Base-by-base conservation (phyloP, 2,329 filamentous ascomycete genomes). In the Aspergillus melleus region DNA sequence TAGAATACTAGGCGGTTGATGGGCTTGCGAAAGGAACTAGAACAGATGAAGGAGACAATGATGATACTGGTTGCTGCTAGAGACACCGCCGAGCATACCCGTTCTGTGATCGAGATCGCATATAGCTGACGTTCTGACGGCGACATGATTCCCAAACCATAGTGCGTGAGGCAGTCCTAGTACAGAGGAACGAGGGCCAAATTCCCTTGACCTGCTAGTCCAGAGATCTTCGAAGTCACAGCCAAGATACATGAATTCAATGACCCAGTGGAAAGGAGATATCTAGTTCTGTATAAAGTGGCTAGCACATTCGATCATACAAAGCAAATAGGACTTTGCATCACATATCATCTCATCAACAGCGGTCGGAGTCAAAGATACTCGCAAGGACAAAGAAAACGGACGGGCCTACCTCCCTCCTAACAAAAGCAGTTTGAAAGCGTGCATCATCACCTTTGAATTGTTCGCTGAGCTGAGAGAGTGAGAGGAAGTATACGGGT, bases 1-100 rank as follows among this genome's bases (percentile, higher is more conserved):
- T 90, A 95, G 74, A 96, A 94, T 10, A 94, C 88, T 0, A 96
- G 82, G 19, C 91, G 84, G 70, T 95, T 95, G 77, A 95, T 92
- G n/a, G 91, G 90, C 70, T 92, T 94, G 69, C 90, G 89, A 72
- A 95, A 95, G 5, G 83, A 82, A 16, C 81, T 83, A 32, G 88
- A 90, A n/a, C 76, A 74, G 30, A 84, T 76, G 70, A 93, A 95
- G 3, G 90, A 92, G 57, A 80, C 67, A 56, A 94, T 86, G 69
- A 92, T 89, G 72, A 93, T 86, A 32, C 88, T 66, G 49, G 88
- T 90, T 58, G 90, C 90, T 1, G 89, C 54, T 0, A 95, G 74
- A 1, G 91, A 94, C 49, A 93, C 75, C 8, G 87, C 81, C 0
- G 90, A 93, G 69, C 87, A 86, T 16, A 84, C 78, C 52, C 91